Evolutionary conservation across 208 protist species (phyloP).

Genomic region (Eutreptiella sp.): DNA sequence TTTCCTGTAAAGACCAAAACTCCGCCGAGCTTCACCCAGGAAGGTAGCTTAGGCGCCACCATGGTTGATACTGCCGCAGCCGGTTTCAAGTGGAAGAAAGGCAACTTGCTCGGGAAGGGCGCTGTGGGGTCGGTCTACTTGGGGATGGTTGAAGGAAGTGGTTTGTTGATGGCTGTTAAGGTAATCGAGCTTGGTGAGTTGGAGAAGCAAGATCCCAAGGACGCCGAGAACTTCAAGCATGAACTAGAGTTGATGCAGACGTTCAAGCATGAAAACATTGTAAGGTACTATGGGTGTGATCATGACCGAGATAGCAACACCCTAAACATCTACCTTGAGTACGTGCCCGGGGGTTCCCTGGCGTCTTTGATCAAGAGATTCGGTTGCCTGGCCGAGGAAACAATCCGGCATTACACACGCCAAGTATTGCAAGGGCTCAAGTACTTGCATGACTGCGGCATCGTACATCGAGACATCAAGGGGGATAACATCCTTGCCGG

Average conservation of each 20-base stretch:
- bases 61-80: no score
- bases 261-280: constrained; percentile 41
- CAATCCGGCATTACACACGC: constrained; percentile 21
- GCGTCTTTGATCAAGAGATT: constrained; percentile 33
- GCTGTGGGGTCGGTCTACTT: constrained; percentile 18
- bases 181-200: constrained; percentile 16
- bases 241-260: constrained; percentile 40
- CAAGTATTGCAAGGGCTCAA: constrained; percentile 29
- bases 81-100: constrained; percentile 22
- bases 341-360: constrained; percentile 40
- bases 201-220: constrained; percentile 9
- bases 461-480: constrained; percentile 36
- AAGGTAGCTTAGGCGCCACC: no score
- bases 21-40: no score
- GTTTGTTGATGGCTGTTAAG: constrained; percentile 27
- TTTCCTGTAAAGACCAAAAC: no score
- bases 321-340: constrained; percentile 45
- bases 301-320: constrained; percentile 4
- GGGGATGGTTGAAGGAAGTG: constrained; percentile 1
- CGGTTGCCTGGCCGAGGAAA: constrained; percentile 27
- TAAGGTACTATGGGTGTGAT: constrained; percentile 36
- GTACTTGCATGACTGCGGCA: constrained; percentile 27
- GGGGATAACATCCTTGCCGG: constrained; percentile 38
- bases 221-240: constrained; percentile 23
- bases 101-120: constrained; percentile 1